Conservation (phyloP, 768 basidiomycete genomes). For the Lactarius sanguifluus region DNA sequence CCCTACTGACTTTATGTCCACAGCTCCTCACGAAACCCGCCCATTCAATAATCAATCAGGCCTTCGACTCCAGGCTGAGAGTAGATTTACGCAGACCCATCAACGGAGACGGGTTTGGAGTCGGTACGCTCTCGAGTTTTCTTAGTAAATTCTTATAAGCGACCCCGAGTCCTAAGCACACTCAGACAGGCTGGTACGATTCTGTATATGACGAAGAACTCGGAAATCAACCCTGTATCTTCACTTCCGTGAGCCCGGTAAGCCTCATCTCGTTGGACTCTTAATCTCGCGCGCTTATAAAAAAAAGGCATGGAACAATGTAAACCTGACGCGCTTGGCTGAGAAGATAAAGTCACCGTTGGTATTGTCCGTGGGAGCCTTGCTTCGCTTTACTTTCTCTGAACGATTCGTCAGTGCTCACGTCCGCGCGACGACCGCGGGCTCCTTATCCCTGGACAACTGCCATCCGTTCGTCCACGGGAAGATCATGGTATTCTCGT, state of each 20-base stretch:
- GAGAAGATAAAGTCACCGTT: conserved; percentile 97
- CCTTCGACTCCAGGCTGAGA: conserved; percentile 90
- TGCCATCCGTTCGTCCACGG: conserved; percentile 94
- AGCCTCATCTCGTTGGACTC: conserved; percentile 30
- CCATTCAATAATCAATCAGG: conserved; percentile 97
- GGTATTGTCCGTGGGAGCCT: conserved; percentile 67
- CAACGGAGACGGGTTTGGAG: conserved; percentile 95
- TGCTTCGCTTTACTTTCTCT: background rate
- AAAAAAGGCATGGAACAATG: conserved; percentile 90
- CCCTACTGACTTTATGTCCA: background rate
- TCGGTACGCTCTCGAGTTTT: conserved; percentile 53
- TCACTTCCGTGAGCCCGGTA: conserved; percentile 92
- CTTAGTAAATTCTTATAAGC: too few species aligned
- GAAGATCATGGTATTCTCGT: conserved; percentile 73
- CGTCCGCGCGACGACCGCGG: conserved; percentile 91
- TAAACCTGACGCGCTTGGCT: conserved; percentile 88
- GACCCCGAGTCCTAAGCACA: conserved; percentile 8
- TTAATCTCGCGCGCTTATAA: background rate
- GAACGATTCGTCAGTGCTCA: conserved; percentile 57
- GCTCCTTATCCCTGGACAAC: conserved; percentile 88
- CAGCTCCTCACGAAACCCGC: conserved; percentile 90
- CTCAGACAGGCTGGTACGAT: conserved; percentile 84
- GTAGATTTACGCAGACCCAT: conserved; percentile 81
- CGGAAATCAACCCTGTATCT: conserved; percentile 88
- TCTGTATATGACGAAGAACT: conserved; percentile 79